These are phyloP conservation scores for Fonsecaea monophora DNA, from an alignment of 2,329 filamentous ascomycete genomes.

Conservation along the genomic window DNA sequence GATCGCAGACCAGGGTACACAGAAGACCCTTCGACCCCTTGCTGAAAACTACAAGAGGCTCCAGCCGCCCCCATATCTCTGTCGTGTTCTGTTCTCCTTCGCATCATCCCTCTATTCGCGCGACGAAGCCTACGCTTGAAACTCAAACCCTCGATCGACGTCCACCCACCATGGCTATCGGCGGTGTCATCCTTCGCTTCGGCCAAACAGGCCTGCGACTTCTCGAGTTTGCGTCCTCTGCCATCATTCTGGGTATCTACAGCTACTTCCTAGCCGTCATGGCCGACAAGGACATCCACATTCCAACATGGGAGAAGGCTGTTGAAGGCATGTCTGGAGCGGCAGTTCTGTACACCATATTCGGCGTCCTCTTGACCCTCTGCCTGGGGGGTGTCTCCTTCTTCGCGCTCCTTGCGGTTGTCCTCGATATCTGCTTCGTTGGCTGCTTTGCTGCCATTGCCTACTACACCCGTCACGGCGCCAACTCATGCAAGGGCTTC, in stretches of 20 bases:
- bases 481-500: constrained; percentile 67
- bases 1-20: constrained; percentile 3
- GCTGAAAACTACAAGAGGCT: constrained; percentile 1
- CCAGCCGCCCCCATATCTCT: not conserved
- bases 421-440: constrained; percentile 78
- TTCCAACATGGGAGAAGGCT: constrained; percentile 71
- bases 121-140: not conserved
- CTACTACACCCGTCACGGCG: constrained; percentile 72
- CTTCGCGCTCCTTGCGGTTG: constrained; percentile 74
- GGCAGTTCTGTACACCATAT: constrained; percentile 74
- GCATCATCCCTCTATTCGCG: not conserved
- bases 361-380: constrained; percentile 77
- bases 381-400: constrained; percentile 77
- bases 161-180: constrained; percentile 62
- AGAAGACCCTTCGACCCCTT: not conserved
- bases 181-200: constrained; percentile 70
- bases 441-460: constrained; percentile 84
- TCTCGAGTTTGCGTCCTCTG: constrained; percentile 74
- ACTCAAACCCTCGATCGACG: constrained; percentile 12
- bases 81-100: not conserved
- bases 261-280: constrained; percentile 83
- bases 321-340: constrained; percentile 80
- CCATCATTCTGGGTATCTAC: constrained; percentile 78
- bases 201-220: constrained; percentile 74
- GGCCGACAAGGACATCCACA: constrained; percentile 66